Evolutionary conservation across 352 stramenopile species (phyloP).

Genomic region (Phytophthora chlamydospora): DNA sequence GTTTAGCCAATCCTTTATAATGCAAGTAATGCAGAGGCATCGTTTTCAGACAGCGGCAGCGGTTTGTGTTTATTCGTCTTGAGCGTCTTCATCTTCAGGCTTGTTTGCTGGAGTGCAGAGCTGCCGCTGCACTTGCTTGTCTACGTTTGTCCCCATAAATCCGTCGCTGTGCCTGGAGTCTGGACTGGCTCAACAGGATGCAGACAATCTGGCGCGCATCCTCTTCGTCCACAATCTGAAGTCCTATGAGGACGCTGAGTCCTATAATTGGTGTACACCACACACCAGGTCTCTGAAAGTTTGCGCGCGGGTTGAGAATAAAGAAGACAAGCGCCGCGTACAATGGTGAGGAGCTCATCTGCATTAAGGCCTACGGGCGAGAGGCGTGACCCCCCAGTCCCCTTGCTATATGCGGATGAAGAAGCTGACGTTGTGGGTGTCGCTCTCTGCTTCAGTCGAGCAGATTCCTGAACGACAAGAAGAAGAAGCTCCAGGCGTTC

Average conservation of each 20-base stretch:
- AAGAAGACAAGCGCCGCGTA: conserved; percentile 24
- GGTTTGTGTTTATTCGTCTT: background rate
- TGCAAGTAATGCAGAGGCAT: conserved; percentile 42
- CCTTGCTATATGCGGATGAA: background rate
- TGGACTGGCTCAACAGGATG: too few relatives aligned
- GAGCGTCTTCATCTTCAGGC: background rate
- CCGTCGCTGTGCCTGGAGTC: too few relatives aligned
- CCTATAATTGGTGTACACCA: too few relatives aligned
- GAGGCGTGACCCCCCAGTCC: background rate
- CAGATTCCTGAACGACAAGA: conserved; percentile 67
- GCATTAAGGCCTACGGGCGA: background rate
- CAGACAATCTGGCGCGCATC: too few relatives aligned
- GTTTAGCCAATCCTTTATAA: conserved; percentile 32
- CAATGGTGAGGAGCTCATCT: conserved; percentile 30
- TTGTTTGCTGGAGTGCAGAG: too few relatives aligned
- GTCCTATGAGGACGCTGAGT: too few relatives aligned
- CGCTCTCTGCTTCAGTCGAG: conserved; percentile 27
- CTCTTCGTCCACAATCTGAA: too few relatives aligned
- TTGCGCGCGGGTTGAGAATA: conserved; percentile 15
- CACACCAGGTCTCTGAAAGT: background rate
- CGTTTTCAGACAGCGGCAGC: conserved; percentile 31
- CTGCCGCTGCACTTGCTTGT: too few relatives aligned
- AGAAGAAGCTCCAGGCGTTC: conserved; percentile 74
- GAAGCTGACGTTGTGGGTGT: background rate
- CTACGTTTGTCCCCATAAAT: too few relatives aligned